Conservation (phyloP, 208 protist genomes). For the Trypanosoma grayi region DNA sequence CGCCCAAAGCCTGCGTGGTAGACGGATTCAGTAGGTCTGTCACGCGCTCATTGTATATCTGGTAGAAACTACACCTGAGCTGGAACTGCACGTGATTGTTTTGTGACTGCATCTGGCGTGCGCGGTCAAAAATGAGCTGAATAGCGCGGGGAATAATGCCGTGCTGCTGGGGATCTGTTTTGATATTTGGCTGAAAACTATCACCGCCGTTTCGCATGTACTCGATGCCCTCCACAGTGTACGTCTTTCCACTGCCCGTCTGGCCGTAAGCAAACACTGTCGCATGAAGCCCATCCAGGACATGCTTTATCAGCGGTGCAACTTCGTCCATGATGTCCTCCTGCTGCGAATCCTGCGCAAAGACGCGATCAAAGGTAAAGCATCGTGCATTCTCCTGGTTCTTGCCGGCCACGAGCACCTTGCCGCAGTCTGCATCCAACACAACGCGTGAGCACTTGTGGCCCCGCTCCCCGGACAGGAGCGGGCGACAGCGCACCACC, state of each 20-base stretch:
- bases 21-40: slow-evolving; percentile 71
- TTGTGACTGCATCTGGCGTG: slow-evolving; percentile 36
- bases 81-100: slow-evolving; percentile 44
- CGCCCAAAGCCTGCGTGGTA: background rate
- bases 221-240: slow-evolving; percentile 84
- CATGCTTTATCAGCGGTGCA: slow-evolving; percentile 74
- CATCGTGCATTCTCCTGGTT: slow-evolving; percentile 27
- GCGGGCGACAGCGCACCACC: slow-evolving; percentile 68
- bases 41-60: slow-evolving; percentile 92
- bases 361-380: slow-evolving; percentile 80
- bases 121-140: slow-evolving; percentile 77
- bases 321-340: slow-evolving; percentile 63
- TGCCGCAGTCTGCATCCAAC: slow-evolving; percentile 27
- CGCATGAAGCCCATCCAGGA: slow-evolving; percentile 81
- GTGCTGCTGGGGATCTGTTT: slow-evolving; percentile 35
- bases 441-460: slow-evolving; percentile 41
- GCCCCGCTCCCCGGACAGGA: slow-evolving; percentile 28
- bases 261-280: slow-evolving; percentile 91
- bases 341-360: slow-evolving; percentile 50
- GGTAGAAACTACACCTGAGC: slow-evolving; percentile 86
- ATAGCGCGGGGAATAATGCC: slow-evolving; percentile 80
- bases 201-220: slow-evolving; percentile 28
- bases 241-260: slow-evolving; percentile 90
- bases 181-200: background rate
- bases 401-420: slow-evolving; percentile 4